These are phyloP conservation scores for Nasturtium officinale DNA, from an alignment of 345 rosid genomes.

Conservation along the genomic window DNA sequence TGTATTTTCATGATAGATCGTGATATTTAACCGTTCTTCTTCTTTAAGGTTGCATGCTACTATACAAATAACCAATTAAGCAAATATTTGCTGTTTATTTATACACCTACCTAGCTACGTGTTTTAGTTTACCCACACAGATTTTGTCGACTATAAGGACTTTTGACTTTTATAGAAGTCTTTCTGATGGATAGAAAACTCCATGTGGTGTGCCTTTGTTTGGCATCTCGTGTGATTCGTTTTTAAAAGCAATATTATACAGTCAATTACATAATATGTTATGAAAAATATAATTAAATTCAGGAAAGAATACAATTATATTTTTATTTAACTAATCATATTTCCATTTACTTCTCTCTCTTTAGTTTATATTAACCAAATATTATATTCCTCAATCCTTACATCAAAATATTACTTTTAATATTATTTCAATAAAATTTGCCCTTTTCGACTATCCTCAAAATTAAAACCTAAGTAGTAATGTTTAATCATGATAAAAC, in stretches of 20 bases:
- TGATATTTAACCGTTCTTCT: constrained; percentile 29
- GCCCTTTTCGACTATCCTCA: no score
- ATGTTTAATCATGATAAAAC: background rate
- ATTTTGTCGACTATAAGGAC: background rate
- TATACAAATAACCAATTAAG: background rate
- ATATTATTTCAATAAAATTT: no score
- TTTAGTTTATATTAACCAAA: background rate
- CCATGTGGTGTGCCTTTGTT: background rate
- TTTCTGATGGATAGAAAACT: background rate
- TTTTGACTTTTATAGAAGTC: constrained; percentile 20
- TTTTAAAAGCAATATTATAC: no score
- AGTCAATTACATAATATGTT: no score
- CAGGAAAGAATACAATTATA: no score
- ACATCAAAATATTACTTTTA: no score
- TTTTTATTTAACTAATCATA: background rate
- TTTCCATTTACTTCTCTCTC: background rate
- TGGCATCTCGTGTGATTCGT: constrained; percentile 4
- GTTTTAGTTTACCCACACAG: background rate
- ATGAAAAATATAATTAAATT: no score
- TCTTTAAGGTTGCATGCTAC: constrained; percentile 17
- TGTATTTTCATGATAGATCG: constrained; percentile 34
- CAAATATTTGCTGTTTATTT: background rate
- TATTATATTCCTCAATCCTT: no score
- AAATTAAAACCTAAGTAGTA: no score
- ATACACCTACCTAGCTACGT: constrained; percentile 7